Conservation (phyloP, 2,329 filamentous ascomycete genomes). For the Didymella glomerata region DNA sequence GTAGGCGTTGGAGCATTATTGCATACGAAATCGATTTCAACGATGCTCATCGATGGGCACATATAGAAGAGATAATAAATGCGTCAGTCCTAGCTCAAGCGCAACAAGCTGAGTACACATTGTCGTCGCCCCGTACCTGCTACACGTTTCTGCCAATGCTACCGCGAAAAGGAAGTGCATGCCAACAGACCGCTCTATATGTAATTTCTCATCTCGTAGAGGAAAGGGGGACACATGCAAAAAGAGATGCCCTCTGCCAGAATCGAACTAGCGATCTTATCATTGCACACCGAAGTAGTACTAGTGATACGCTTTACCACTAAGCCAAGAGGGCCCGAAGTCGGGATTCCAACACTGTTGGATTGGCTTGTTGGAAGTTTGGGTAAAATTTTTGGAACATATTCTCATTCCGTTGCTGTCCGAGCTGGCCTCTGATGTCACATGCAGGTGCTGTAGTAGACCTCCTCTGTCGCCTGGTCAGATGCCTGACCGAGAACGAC, state of each 20-base stretch:
- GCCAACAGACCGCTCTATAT: too few relatives aligned
- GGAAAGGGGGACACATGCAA: background rate
- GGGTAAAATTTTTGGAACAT: too few relatives aligned
- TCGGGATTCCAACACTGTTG: constrained; percentile 7
- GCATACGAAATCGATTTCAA: background rate
- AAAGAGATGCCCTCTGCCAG: constrained; percentile 21
- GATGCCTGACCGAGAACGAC: background rate
- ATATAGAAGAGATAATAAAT: background rate
- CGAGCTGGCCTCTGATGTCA: too few relatives aligned
- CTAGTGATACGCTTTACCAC: constrained; percentile 25
- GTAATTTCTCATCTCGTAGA: too few relatives aligned
- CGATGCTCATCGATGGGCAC: background rate
- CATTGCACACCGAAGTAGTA: constrained; percentile 11
- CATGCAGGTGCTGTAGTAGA: background rate
- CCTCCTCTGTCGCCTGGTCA: background rate
- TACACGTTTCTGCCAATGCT: background rate
- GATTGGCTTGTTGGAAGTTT: constrained; percentile 2
- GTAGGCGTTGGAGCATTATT: constrained; percentile 19
- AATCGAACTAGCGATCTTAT: constrained; percentile 25
- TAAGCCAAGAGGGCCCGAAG: constrained; percentile 19
- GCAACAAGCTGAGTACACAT: too few relatives aligned
- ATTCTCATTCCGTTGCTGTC: too few relatives aligned
- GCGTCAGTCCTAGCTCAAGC: too few relatives aligned
- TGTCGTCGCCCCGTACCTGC: too few relatives aligned
- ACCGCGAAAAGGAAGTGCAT: background rate